A percentile compares a stretch with the other conserved stretches of the same genome.
Evolutionary conservation across 2,329 filamentous ascomycete species (phyloP).

Genomic region (Aspergillus glaucus): DNA sequence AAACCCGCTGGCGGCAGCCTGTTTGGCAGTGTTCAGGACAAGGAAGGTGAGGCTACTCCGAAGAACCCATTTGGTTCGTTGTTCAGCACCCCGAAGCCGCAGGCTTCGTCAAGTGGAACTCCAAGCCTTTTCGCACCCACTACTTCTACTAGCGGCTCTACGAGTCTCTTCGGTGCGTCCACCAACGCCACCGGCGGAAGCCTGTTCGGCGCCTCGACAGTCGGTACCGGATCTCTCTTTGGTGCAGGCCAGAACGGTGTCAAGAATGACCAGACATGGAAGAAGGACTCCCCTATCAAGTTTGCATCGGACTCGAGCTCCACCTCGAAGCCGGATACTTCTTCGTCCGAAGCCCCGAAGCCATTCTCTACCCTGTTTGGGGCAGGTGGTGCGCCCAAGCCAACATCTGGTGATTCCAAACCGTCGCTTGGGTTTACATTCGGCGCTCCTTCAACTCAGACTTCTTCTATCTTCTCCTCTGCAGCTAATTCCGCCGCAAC

Average conservation of each 20-base stretch:
- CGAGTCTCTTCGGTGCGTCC: constrained; percentile 13
- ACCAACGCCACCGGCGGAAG: constrained; percentile 13
- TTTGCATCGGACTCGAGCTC: constrained; percentile 29
- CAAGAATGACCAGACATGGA: constrained; percentile 43
- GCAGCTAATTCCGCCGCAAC: constrained; percentile 29
- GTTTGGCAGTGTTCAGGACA: constrained; percentile 29
- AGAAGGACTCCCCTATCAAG: constrained; percentile 42
- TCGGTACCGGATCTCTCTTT: constrained; percentile 13
- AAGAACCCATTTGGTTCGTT: constrained; percentile 14
- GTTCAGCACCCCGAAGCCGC: constrained; percentile 19
- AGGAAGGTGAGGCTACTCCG: constrained; percentile 11
- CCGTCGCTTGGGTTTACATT: constrained; percentile 35
- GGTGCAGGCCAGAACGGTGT: constrained; percentile 3
- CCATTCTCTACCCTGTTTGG: constrained; percentile 27
- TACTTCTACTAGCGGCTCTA: constrained; percentile 5
- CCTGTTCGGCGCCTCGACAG: constrained; percentile 20
- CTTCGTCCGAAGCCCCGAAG: constrained; percentile 11
- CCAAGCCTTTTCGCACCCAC: constrained; percentile 16
- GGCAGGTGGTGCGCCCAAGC: constrained; percentile 13
- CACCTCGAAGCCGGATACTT: too few relatives aligned
- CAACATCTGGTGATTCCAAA: constrained; percentile 11
- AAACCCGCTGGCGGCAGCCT: constrained; percentile 23
- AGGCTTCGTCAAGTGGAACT: constrained; percentile 19
- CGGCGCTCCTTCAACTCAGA: constrained; percentile 22
- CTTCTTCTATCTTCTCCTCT: constrained; percentile 21